Conservation (phyloP, 345 rosid species). For the Pistacia vera region DNA sequence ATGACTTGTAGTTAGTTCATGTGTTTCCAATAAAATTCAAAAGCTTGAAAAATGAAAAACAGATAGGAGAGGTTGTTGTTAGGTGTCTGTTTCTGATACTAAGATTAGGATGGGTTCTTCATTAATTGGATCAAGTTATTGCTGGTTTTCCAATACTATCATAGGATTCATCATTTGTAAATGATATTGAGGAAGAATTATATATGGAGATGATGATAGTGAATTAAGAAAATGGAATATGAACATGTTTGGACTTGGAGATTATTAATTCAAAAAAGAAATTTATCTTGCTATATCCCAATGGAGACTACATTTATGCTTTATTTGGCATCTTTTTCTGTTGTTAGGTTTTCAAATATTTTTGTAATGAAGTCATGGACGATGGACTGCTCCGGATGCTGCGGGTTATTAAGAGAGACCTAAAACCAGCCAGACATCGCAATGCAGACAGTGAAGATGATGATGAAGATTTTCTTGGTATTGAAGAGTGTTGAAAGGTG, state of each 20-base stretch:
- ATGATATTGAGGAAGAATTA: not conserved
- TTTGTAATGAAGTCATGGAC: constrained; percentile 73
- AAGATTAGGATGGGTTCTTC: not conserved
- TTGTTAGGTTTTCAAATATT: constrained; percentile 83
- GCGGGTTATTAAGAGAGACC: constrained; percentile 82
- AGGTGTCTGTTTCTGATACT: not conserved
- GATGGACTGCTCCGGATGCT: constrained; percentile 80
- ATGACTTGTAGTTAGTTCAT: too few species aligned
- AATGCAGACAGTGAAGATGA: constrained; percentile 57
- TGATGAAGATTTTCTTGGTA: constrained; percentile 72
- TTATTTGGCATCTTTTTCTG: constrained; percentile 14
- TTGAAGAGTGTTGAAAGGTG: constrained; percentile 70
- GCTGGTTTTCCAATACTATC: not conserved
- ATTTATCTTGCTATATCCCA: not conserved
- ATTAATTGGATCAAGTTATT: not conserved
- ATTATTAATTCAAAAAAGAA: not conserved
- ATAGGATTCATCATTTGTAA: too few species aligned
- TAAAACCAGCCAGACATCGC: constrained; percentile 88
- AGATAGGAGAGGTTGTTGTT: not conserved
- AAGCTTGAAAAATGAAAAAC: not conserved
- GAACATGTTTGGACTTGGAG: not conserved
- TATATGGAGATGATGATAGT: not conserved
- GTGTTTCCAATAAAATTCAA: too few species aligned
- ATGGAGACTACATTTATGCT: not conserved
- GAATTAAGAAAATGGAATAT: not conserved